Evolutionary conservation across 139 green algal species (phyloP), one percentile per base, ranked within the genome.

Genomic region (Chlamydomonas incerta): DNA sequence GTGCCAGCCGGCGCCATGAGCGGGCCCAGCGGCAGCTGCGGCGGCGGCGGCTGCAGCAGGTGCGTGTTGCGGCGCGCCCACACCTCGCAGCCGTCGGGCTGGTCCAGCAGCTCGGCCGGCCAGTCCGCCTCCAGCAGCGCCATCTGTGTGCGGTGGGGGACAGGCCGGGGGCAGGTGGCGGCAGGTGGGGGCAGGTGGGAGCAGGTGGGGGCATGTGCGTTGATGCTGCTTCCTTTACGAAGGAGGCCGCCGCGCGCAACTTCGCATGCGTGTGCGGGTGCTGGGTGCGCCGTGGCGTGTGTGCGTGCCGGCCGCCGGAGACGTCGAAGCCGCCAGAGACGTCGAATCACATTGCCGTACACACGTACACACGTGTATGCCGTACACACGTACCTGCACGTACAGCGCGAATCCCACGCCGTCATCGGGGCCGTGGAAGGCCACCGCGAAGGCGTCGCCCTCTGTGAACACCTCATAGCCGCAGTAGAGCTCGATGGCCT

Each of bases 401-500:
- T 88, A 75, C 75, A 85, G 8, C 20, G 75, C 84, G 47, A 83
- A 94, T 1, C n/a, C 41, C 37, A 93, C 15, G 4, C 87, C 91
- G 62, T 91, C 87, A 11, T 71, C 66, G 5, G 88, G 85, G n/a
- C 50, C 66, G 72, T 90, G 87, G 72, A 94, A 94, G 34, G 89
- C 91, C 34, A 93, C 52, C n/a, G 87, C 73, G 75, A 93, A 93
- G 62, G 83, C 74, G 75, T 93, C 90, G 0, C 90, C 88, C 68
- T 90, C 85, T n/a, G 77, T 84, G 63, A 84, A 75, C 29, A 66
- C 41, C 77, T 84, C 77, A 46, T 73, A 84, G 77, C 77, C 77
- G 63, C 77, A 26, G 63, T 74, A 28, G 17, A 0, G 5, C 46
- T 46, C 77, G 46, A 84, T 74, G 65, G 33, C 65, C 77, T 84